These are phyloP conservation scores for Pythium aristosporum DNA, from an alignment of 352 stramenopile species.

Conservation along the genomic window DNA sequence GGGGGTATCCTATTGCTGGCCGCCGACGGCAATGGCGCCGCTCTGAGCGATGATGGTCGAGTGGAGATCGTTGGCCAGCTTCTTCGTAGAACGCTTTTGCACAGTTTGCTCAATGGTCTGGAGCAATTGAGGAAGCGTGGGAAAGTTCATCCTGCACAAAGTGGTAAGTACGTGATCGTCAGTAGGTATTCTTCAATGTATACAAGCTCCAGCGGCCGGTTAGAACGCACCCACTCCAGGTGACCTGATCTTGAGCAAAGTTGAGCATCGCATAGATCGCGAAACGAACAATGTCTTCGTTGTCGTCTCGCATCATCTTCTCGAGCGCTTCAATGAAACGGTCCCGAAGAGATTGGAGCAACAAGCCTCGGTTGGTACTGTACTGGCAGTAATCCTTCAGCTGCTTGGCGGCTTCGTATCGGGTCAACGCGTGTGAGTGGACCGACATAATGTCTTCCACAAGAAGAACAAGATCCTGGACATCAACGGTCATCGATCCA, in stretches of 20 bases:
- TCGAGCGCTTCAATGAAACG: slow-evolving; percentile 52
- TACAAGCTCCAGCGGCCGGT: neutral
- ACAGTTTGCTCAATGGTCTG: slow-evolving; percentile 52
- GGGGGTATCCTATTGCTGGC: slow-evolving; percentile 24
- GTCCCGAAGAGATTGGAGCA: slow-evolving; percentile 39
- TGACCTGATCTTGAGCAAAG: slow-evolving; percentile 52
- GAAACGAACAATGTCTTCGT: slow-evolving; percentile 76
- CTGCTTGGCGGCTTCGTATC: slow-evolving; percentile 67
- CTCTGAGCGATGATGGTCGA: slow-evolving; percentile 50
- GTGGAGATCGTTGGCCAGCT: slow-evolving; percentile 66
- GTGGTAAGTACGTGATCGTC: neutral
- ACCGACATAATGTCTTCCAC: slow-evolving; percentile 57
- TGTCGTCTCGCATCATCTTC: slow-evolving; percentile 64
- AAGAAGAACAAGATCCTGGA: slow-evolving; percentile 50
- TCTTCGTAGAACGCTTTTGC: slow-evolving; percentile 70
- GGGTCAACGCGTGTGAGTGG: slow-evolving; percentile 45
- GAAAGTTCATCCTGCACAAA: slow-evolving; percentile 47
- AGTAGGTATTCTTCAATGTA: neutral
- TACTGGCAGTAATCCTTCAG: slow-evolving; percentile 76
- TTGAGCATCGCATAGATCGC: slow-evolving; percentile 73
- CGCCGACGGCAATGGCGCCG: slow-evolving; percentile 27
- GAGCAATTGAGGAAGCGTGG: slow-evolving; percentile 57
- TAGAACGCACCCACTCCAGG: slow-evolving; percentile 24
- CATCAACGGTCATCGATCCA: slow-evolving; percentile 40
- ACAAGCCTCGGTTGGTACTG: slow-evolving; percentile 43